Evolutionary conservation across 176 grass and related monocot genomes (phyloP), one percentile per base, ranked within the genome.

Genomic region (Puccinellia tenuiflora): DNA sequence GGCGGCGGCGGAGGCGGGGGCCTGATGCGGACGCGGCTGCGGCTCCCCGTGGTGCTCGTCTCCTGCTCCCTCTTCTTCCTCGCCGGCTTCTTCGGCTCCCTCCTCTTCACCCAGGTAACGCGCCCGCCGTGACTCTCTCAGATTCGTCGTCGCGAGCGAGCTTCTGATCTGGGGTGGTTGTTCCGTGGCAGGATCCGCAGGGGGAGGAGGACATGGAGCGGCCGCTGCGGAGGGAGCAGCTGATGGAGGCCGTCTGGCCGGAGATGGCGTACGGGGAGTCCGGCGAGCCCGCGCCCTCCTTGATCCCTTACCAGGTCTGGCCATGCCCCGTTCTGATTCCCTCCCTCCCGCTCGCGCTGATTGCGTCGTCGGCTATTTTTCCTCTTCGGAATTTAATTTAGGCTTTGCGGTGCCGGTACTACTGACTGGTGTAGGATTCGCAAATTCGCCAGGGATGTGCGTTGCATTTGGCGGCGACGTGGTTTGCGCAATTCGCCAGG

Each of bases 41-140:
- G 89, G 51, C 86, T 96, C 11, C 91, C 96, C 34, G 53, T 92
- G n/a, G 89, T 89, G 56, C 76, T 96, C 64, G 16, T 99, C 85
- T 96, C 64, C 50, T 99, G 93, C 83, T 89, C 77, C 72, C 83
- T 99, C 83, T 99, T 99, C 85, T 99, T 96, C 85, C 81, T 99
- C 54, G 87, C 88, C 52, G 96, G 96, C 21, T 85, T 99, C 89
- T 88, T 93, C 85, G 92, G 83, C 80, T 92, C 96, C 61, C 34
- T 91, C 51, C 87, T 92, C 81, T 85, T 93, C 70, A 86, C 87
- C 29, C 91, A 94, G 89, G 94, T 97, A 77, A 20, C 12, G 52
- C 54, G 22, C 26, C 7, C 50, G 21, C 2, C 9, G 21, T 37
- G 75, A 6, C 62, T 60, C 33, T 50, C 30, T 39, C 43, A 9